Conservation (phyloP, 2,329 filamentous ascomycete species). For the Cadophora gregata region DNA sequence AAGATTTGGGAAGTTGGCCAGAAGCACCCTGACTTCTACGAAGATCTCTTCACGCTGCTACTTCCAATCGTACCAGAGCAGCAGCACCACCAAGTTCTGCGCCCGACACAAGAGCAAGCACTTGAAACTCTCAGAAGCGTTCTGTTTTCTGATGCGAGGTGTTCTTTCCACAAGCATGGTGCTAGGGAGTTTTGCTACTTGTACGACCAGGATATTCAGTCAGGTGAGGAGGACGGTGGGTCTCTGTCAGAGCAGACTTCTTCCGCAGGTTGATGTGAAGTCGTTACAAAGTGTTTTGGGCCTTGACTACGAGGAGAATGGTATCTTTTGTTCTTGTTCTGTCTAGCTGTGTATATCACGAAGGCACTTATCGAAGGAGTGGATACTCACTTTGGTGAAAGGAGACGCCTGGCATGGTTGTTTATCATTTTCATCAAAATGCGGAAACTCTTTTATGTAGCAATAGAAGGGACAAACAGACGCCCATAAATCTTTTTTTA, state of each 20-base stretch:
- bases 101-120: not conserved
- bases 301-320: too few species aligned
- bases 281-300: not conserved
- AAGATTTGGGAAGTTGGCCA: not conserved
- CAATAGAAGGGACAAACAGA: too few species aligned
- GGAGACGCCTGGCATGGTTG: too few species aligned
- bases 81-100: not conserved
- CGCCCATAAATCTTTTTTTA: too few species aligned
- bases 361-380: not conserved
- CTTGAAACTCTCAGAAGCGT: not conserved
- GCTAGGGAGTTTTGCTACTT: not conserved
- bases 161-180: not conserved
- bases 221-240: not conserved
- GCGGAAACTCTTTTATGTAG: too few species aligned
- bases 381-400: not conserved
- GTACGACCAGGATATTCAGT: not conserved
- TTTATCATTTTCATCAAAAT: too few species aligned
- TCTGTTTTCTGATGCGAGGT: not conserved
- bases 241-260: not conserved
- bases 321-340: too few species aligned
- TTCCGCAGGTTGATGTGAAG: not conserved
- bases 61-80: not conserved
- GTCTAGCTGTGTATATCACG: not conserved
- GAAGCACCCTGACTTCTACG: not conserved
- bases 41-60: not conserved